Conservation (phyloP, 116 monocot genomes). For the Iris pallida region DNA sequence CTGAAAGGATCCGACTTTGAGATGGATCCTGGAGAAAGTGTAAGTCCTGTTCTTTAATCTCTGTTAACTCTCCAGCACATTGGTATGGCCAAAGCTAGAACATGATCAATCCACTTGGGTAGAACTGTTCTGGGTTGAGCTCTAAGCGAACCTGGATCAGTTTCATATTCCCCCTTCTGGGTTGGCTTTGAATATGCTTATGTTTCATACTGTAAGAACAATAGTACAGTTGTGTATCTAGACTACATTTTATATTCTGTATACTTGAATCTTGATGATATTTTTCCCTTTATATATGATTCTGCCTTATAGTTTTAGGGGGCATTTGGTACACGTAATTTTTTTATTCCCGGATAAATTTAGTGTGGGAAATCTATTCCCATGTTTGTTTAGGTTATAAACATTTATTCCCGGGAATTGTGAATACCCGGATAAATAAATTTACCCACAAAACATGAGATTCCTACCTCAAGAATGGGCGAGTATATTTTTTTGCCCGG, state of each 20-base stretch:
- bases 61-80: not conserved
- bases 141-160: not conserved
- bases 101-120: not conserved
- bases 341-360: no score
- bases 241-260: not conserved
- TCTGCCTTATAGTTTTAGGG: no score
- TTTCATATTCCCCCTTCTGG: not conserved
- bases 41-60: constrained; percentile 15
- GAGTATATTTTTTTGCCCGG: no score
- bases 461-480: no score
- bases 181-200: not conserved
- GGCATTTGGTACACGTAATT: no score
- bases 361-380: no score
- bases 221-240: not conserved
- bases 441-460: no score
- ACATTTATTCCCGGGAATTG: no score
- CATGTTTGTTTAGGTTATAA: no score
- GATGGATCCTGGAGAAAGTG: constrained; percentile 16
- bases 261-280: no score
- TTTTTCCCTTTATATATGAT: no score
- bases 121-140: not conserved
- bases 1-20: constrained; percentile 18
- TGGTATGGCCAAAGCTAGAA: not conserved
- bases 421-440: no score
- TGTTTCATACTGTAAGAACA: not conserved